These are phyloP conservation scores for Alopecurus myosuroides DNA, from an alignment of 176 grass and related monocot species.

Conservation along the genomic window DNA sequence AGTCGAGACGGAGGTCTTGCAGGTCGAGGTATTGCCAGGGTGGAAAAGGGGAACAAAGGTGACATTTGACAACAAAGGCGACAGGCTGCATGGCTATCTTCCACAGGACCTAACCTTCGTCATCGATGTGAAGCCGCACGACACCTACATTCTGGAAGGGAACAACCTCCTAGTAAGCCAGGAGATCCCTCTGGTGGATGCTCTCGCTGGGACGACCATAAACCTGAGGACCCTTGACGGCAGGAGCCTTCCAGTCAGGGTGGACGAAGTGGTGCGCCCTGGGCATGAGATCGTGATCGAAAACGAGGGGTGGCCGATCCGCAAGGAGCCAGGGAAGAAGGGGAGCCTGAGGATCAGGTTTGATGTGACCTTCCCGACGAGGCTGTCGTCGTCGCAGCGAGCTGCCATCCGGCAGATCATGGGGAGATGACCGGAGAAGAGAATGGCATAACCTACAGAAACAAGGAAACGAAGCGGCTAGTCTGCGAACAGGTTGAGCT, in stretches of 20 bases:
- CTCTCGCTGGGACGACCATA: conserved; percentile 43
- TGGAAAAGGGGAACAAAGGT: conserved; percentile 77
- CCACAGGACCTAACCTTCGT: conserved; percentile 57
- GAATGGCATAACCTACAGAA: background rate
- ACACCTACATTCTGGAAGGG: conserved; percentile 60
- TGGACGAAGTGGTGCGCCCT: conserved; percentile 54
- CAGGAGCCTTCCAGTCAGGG: conserved; percentile 31
- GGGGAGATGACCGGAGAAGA: conserved; percentile 5
- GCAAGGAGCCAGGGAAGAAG: conserved; percentile 51
- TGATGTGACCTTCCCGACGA: conserved; percentile 42
- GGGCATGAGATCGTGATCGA: conserved; percentile 42
- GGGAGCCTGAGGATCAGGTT: conserved; percentile 53
- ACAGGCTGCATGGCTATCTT: conserved; percentile 29
- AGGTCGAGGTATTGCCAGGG: conserved; percentile 55
- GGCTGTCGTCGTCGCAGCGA: conserved; percentile 35
- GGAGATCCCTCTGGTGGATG: conserved; percentile 51
- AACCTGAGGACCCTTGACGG: conserved; percentile 49
- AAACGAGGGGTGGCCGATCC: conserved; percentile 51
- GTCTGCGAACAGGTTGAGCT: background rate
- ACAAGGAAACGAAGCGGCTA: background rate
- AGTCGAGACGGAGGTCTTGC: conserved; percentile 45
- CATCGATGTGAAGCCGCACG: conserved; percentile 59
- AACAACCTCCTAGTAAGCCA: conserved; percentile 49
- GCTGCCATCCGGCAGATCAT: conserved; percentile 38
- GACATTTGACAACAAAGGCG: conserved; percentile 60